Base-by-base conservation (phyloP, 768 basidiomycete genomes). In the Exidia glandulosa region DNA sequence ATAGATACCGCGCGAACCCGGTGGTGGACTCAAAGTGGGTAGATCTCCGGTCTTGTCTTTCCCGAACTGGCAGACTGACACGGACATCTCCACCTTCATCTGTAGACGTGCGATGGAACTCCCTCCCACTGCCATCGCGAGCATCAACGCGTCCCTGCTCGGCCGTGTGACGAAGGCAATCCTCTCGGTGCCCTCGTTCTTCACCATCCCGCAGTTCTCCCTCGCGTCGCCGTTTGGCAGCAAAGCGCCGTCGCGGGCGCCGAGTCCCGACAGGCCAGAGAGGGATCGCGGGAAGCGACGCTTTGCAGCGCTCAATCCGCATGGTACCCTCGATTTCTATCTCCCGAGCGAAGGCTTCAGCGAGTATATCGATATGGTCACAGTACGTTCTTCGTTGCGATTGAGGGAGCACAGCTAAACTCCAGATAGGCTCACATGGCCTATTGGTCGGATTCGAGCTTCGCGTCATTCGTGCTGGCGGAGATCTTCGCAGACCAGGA, bases 291-390 rank as follows among this genome's bases (percentile, higher is more conserved):
- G 45, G 47, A 69, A 54, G 50, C 50, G 50, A 9, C 50, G 76
- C 23, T 76, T 77, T 63, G 68, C 68, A 10, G 76, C 76, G 1
- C 62, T 77, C 45, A 77, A 77, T 58, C 75, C 75, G 2, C 76
- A 76, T 62, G 76, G 76, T 2, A 76, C 74, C 55, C 60, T 77
- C 6, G 75, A 76, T 61, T 76, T 73, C 58, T 71, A 67, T 60
- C 65, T 76, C 23, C 72, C 75, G 7, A 67, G 69, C 10, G 69
- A 72, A 7, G 73, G 75, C 9, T 68, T 74, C 32, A 74, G 72
- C 65, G 75, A 75, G 63, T 76, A 76, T 58, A 54, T 29, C 60
- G 61, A 60, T 32, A 63, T 66, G 67, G 63, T 68, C 50, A 65
- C 63, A 19, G 41, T 45, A 19, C 6, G 41, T 45, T 23, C 23